A percentile compares a stretch with the other conserved stretches of the same genome.
Conservation (phyloP, 441 rosid genomes). For the Corymbia calophylla region DNA sequence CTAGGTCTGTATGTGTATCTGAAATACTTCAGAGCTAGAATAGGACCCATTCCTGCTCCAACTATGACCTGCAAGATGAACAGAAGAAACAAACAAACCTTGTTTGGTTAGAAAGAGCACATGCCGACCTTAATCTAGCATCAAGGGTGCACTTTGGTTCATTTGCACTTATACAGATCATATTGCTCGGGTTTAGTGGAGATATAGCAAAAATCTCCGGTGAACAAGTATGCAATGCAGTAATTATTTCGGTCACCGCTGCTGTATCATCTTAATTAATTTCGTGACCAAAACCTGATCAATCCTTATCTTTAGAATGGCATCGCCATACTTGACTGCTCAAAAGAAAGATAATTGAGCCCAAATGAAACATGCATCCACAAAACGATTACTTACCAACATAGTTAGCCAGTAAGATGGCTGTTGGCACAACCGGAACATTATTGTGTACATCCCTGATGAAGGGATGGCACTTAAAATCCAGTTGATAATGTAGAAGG, state of each 20-base stretch:
- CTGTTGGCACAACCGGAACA: slow-evolving; percentile 81
- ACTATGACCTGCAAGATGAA: slow-evolving; percentile 65
- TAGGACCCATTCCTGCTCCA: slow-evolving; percentile 92
- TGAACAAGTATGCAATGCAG: background rate
- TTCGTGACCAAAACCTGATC: background rate
- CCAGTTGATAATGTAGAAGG: slow-evolving; percentile 77
- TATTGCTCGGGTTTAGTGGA: background rate
- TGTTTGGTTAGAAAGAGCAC: background rate
- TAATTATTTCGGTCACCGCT: background rate
- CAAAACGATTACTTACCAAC: slow-evolving; percentile 45
- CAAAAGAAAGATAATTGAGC: background rate
- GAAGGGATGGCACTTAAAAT: slow-evolving; percentile 82
- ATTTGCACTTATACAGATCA: background rate
- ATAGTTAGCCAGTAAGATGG: slow-evolving; percentile 93
- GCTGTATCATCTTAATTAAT: background rate
- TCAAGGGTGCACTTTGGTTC: background rate
- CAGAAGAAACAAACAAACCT: background rate
- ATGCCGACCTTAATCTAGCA: background rate
- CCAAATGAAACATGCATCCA: background rate
- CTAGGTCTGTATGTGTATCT: slow-evolving; percentile 90
- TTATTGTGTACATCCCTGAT: slow-evolving; percentile 91
- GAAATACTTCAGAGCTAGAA: slow-evolving; percentile 80
- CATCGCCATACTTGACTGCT: background rate
- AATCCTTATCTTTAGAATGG: background rate
- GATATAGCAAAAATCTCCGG: background rate